A percentile compares a stretch with the other conserved stretches of the same genome.
phyloP scores from a whole-genome alignment of 352 stramenopile species.

The Globisporangium solare region DNA sequence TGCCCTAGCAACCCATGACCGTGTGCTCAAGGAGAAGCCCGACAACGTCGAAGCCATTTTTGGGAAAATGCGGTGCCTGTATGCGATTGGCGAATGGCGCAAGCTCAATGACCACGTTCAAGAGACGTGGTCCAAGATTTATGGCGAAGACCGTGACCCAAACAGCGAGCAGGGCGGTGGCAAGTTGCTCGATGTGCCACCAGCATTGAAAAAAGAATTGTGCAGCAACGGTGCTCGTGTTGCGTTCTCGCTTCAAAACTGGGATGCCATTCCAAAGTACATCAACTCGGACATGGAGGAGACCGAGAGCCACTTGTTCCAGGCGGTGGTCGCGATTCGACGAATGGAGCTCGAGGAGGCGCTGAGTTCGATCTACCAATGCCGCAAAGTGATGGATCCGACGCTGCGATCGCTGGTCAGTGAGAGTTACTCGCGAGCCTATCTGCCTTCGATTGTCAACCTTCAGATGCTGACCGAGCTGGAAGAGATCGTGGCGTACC shows the following conservation, averaged over 20 bases:
- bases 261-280: conserved; percentile 79
- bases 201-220: conserved; percentile 79
- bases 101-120: conserved; percentile 92
- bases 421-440: conserved; percentile 96
- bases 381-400: conserved; percentile 94
- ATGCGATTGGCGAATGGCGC: conserved; percentile 96
- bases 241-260: conserved; percentile 82
- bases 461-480: conserved; percentile 97
- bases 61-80: conserved; percentile 98
- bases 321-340: conserved; percentile 93
- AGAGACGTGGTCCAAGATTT: conserved; percentile 84
- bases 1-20: conserved; percentile 93
- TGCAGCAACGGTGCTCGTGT: conserved; percentile 79
- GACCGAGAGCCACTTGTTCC: conserved; percentile 79
- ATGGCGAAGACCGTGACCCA: conserved; percentile 48
- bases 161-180: conserved; percentile 34
- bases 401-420: conserved; percentile 96
- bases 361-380: conserved; percentile 90
- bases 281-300: conserved; percentile 88
- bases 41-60: conserved; percentile 95
- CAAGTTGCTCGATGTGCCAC: conserved; percentile 67
- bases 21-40: conserved; percentile 53
- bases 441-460: conserved; percentile 95
- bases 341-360: conserved; percentile 92
- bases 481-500: conserved; percentile 85